Base-by-base conservation (phyloP, 257 asterid species). In the Salvia splendens region DNA sequence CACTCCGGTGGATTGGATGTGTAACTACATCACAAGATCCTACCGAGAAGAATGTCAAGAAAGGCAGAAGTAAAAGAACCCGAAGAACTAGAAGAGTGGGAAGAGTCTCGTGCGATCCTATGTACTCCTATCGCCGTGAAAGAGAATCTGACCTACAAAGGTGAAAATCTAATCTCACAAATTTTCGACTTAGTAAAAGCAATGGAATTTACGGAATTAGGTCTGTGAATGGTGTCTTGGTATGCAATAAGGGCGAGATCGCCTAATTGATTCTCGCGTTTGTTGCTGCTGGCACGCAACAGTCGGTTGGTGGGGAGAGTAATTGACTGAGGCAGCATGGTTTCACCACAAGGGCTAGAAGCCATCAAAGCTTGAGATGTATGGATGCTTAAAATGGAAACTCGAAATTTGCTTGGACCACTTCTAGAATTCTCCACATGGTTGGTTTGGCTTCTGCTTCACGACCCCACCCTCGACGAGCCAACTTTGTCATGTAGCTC, bases 1-100 rank as follows among this genome's bases (percentile, higher is more conserved):
- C 98, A 0, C 65, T 92, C 33, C 15, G 47, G 30, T 87, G 95
- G 97, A 84, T 89, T 38, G 57, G 71, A 40, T 69, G 49, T 28
- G 82, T 89, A 53, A 92, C 96, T 4, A 51, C 7, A 46, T 57
- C 77, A 7, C 84, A 73, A 68, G 73, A 70, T 51, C 52, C 63
- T 17, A 55, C 72, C 8, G 92, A 73, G 72, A 85, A 79, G 81
- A 76, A 61, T 1, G 70, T 65, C 53, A 82, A 64, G 84, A 69
- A 16, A 16, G 79, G 86, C 8, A 65, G 71, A 64, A 84, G 89
- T 72, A 82, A 67, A 68, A 79, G 83, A 51, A 80, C 75, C 5
- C 52, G 87, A 50, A 84, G 79, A 55, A 73, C 72, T 30, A 79
- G 95, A 46, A 75, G 92, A 77, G 85, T 87, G 16, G 90, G 96